These are phyloP conservation scores for Phylloporus sp. DNA, from an alignment of 1,284 basidiomycete species.

Conservation along the genomic window DNA sequence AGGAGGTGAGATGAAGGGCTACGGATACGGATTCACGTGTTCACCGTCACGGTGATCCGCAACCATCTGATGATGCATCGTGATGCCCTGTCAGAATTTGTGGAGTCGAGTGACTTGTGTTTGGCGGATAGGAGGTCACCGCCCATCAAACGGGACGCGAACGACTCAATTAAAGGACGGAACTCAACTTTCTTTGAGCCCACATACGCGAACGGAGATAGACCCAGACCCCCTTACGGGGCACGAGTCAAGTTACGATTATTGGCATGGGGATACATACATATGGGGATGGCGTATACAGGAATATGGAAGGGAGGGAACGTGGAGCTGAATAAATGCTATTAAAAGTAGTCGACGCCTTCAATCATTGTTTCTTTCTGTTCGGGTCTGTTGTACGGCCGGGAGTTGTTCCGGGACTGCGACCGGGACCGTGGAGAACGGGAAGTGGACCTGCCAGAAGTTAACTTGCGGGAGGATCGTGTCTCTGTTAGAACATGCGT, in stretches of 20 bases:
- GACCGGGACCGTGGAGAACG: conserved; percentile 7
- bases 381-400: neutral
- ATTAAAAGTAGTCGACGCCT: conserved; percentile 32
- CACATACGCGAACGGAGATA: conserved; percentile 10
- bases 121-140: conserved; percentile 13
- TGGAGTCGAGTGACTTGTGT: neutral
- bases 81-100: neutral
- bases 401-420: conserved; percentile 1
- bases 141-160: conserved; percentile 4
- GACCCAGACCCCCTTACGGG: neutral
- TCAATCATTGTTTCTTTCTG: conserved; percentile 19
- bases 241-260: neutral
- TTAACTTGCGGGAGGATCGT: conserved; percentile 11
- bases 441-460: conserved; percentile 1
- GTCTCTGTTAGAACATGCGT: neutral
- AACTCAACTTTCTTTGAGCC: neutral
- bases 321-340: neutral
- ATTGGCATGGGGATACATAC: conserved; percentile 10
- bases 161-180: neutral
- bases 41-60: neutral
- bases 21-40: neutral
- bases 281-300: conserved; percentile 11
- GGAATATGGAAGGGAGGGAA: neutral
- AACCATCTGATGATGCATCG: neutral
- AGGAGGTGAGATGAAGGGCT: neutral